phyloP scores from a whole-genome alignment of 2,329 filamentous ascomycete species.

The Epichloe glyceriae region DNA sequence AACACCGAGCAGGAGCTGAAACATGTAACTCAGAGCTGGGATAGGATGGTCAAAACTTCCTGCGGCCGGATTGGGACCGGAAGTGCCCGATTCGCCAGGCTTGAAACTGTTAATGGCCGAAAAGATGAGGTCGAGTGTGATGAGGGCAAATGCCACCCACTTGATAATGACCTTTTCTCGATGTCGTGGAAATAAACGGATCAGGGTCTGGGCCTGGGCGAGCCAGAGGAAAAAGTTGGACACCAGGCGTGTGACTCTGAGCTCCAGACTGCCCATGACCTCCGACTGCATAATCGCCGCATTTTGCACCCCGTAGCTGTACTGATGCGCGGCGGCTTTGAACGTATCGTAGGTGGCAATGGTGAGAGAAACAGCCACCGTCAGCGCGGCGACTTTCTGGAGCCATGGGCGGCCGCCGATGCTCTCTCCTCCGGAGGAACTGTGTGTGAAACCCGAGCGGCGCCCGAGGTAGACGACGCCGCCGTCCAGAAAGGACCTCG shows the following conservation, averaged over 20 bases:
- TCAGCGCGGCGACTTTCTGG: conserved; percentile 67
- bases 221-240: conserved; percentile 96
- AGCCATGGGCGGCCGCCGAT: conserved; percentile 90
- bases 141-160: conserved; percentile 92
- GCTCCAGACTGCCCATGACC: conserved; percentile 72
- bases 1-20: conserved; percentile 73
- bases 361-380: conserved; percentile 72
- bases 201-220: conserved; percentile 91
- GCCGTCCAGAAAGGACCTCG: conserved; percentile 83
- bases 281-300: conserved; percentile 60
- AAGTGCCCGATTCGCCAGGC: conserved; percentile 30
- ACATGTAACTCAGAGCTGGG: conserved; percentile 80
- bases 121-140: conserved; percentile 81
- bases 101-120: conserved; percentile 81
- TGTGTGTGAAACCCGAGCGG: conserved; percentile 75
- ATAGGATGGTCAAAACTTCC: conserved; percentile 78
- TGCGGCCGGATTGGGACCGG: conserved; percentile 44
- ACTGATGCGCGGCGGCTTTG: conserved; percentile 69
- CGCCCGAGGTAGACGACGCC: conserved; percentile 70
- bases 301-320: conserved; percentile 66
- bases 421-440: conserved; percentile 64
- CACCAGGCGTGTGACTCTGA: conserved; percentile 82
- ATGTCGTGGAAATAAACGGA: conserved; percentile 87
- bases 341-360: conserved; percentile 92
- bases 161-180: conserved; percentile 98